A percentile compares a stretch with the other conserved stretches of the same genome.
phyloP scores from a whole-genome alignment of 345 rosid genomes.

The Brassica napus region DNA sequence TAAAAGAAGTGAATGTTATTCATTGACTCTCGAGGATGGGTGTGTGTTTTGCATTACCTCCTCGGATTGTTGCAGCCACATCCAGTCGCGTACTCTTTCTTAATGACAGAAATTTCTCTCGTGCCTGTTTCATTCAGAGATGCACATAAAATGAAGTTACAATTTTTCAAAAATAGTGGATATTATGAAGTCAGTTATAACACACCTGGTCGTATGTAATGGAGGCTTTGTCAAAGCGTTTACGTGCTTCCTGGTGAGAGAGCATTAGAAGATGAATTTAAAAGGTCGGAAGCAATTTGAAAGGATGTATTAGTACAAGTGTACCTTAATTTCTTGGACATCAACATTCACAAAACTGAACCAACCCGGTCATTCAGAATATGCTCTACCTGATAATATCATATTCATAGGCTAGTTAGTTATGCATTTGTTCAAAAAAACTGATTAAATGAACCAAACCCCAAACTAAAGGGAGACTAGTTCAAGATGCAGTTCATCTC shows the following conservation, averaged over 20 bases:
- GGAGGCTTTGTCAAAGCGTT: constrained; percentile 78
- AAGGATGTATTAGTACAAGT: not conserved
- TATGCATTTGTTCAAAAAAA: not conserved
- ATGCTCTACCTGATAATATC: constrained; percentile 52
- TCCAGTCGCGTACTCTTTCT: constrained; percentile 74
- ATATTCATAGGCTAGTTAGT: not conserved
- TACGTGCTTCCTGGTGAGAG: constrained; percentile 63
- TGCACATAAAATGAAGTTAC: constrained; percentile 4
- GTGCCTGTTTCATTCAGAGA: constrained; percentile 52
- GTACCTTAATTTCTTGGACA: constrained; percentile 68
- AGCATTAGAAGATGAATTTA: constrained; percentile 2
- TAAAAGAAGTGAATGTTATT: constrained; percentile 34
- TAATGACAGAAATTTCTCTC: constrained; percentile 77
- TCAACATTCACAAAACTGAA: constrained; percentile 60
- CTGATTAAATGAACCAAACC: not conserved
- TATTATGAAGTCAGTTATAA: constrained; percentile 10
- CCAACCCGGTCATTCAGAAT: constrained; percentile 59
- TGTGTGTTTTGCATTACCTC: constrained; percentile 54
- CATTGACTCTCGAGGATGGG: constrained; percentile 13
- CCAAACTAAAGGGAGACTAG: no score
- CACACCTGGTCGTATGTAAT: constrained; percentile 65
- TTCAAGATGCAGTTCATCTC: not conserved
- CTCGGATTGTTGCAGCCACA: constrained; percentile 59
- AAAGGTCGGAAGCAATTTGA: not conserved
- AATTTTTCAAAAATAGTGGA: not conserved